Evolutionary conservation across 441 rosid species (phyloP).

Genomic region (Syzygium malaccense): DNA sequence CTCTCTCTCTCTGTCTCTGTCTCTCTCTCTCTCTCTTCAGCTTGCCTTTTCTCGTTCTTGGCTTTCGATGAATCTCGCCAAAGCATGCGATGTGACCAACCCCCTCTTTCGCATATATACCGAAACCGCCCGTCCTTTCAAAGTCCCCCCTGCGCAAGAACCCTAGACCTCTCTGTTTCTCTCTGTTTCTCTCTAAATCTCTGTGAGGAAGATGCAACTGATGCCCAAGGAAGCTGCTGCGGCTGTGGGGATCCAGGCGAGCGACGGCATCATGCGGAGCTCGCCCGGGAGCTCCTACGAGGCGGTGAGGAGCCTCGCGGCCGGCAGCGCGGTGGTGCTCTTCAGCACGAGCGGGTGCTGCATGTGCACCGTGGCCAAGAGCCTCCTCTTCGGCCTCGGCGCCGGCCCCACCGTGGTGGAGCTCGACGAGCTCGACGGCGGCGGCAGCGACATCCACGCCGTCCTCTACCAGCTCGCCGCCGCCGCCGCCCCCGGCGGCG

Average conservation of each 20-base stretch:
- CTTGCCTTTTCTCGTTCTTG: background rate
- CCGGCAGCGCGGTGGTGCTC: constrained; percentile 65
- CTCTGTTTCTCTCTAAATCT: background rate
- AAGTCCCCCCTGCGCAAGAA: background rate
- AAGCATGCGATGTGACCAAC: background rate
- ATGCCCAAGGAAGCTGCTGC: background rate
- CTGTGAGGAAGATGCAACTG: background rate
- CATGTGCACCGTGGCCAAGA: constrained; percentile 91
- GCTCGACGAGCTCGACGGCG: constrained; percentile 43
- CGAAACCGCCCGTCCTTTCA: background rate
- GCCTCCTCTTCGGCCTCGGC: constrained; percentile 78
- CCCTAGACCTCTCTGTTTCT: background rate
- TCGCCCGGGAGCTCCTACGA: constrained; percentile 27
- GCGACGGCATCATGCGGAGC: background rate
- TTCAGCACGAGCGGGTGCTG: constrained; percentile 80
- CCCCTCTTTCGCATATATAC: background rate
- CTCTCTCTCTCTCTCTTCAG: background rate
- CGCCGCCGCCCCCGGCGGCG: constrained; percentile 12
- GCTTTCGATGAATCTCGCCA: background rate
- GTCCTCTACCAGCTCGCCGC: constrained; percentile 32
- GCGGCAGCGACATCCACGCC: background rate
- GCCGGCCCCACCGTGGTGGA: constrained; percentile 72
- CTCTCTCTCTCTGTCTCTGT: background rate
- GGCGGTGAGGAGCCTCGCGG: constrained; percentile 41
- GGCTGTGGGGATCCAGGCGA: background rate